Conservation (phyloP, 1,284 basidiomycete genomes). For the Neonothopanus nambi region DNA sequence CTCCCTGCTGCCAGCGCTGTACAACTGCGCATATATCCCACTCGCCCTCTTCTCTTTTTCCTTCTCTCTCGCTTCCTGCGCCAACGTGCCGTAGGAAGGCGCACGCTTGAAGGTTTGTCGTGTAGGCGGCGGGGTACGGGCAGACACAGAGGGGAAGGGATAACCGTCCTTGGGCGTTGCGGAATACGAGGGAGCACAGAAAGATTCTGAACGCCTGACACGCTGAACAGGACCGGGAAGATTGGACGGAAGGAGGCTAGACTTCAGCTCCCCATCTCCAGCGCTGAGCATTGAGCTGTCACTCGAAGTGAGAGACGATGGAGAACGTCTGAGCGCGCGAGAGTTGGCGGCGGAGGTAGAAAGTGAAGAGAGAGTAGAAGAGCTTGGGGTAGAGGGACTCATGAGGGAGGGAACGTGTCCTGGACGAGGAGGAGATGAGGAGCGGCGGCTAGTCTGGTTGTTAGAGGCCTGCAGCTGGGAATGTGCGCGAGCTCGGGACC, state of each 20-base stretch:
- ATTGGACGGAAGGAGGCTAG: conserved; percentile 20
- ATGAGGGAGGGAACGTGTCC: conserved; percentile 41
- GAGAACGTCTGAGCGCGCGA: conserved; percentile 38
- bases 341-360: conserved; percentile 28
- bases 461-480: conserved; percentile 18
- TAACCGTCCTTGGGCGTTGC: conserved; percentile 1
- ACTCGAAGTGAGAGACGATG: conserved; percentile 34
- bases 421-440: conserved; percentile 39
- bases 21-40: conserved; percentile 12
- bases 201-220: conserved; percentile 42
- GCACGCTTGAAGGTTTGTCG: conserved; percentile 43
- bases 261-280: conserved; percentile 15
- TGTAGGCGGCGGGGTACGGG: conserved; percentile 15
- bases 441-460: conserved; percentile 25
- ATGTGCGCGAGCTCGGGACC: conserved; percentile 37
- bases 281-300: conserved; percentile 30
- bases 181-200: conserved; percentile 30
- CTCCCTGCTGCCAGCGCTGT: conserved; percentile 12
- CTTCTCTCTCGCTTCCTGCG: conserved; percentile 35
- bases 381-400: conserved; percentile 64
- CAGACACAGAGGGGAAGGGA: no score
- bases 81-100: conserved; percentile 48
- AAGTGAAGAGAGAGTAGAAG: conserved; percentile 49
- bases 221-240: conserved; percentile 36
- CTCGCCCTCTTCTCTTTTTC: conserved; percentile 17